Conservation (phyloP, 139 green algal genomes). For the Chloropicon primus region DNA sequence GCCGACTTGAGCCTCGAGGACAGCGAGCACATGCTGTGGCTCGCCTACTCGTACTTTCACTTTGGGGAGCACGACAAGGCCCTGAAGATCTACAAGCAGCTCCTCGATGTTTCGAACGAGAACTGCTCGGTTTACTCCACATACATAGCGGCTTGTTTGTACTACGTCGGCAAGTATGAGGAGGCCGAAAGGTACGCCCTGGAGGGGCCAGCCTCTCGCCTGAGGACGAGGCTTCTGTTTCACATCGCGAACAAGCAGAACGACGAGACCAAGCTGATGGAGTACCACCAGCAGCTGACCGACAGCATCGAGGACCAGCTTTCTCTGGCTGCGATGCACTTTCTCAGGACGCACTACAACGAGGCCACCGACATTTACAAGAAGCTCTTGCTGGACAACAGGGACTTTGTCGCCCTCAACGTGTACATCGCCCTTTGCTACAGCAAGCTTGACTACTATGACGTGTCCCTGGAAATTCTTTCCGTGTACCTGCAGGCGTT, state of each 20-base stretch:
- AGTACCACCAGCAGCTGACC: constrained; percentile 47
- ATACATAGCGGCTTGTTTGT: constrained; percentile 51
- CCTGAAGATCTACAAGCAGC: constrained; percentile 45
- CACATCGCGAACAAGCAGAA: constrained; percentile 47
- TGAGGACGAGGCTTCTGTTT: constrained; percentile 57
- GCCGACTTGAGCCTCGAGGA: constrained; percentile 18
- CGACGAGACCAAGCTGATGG: constrained; percentile 57
- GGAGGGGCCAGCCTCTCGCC: constrained; percentile 38
- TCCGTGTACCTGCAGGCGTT: constrained; percentile 39
- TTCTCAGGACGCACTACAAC: constrained; percentile 40
- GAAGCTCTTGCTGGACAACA: constrained; percentile 36
- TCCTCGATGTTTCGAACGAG: constrained; percentile 31
- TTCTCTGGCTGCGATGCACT: constrained; percentile 47
- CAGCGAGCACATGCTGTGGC: constrained; percentile 42
- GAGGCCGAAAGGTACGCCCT: constrained; percentile 36
- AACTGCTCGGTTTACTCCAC: constrained; percentile 44
- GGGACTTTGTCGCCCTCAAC: constrained; percentile 58
- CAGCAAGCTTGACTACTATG: constrained; percentile 75
- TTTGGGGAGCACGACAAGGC: constrained; percentile 64
- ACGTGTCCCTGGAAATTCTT: constrained; percentile 66
- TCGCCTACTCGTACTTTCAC: constrained; percentile 66
- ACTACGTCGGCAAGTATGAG: constrained; percentile 57
- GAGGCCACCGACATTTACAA: constrained; percentile 76
- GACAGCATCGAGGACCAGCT: constrained; percentile 64
- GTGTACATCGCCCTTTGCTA: constrained; percentile 75